Conservation (phyloP, 78 protist genomes). For the Andalucia godoyi region DNA sequence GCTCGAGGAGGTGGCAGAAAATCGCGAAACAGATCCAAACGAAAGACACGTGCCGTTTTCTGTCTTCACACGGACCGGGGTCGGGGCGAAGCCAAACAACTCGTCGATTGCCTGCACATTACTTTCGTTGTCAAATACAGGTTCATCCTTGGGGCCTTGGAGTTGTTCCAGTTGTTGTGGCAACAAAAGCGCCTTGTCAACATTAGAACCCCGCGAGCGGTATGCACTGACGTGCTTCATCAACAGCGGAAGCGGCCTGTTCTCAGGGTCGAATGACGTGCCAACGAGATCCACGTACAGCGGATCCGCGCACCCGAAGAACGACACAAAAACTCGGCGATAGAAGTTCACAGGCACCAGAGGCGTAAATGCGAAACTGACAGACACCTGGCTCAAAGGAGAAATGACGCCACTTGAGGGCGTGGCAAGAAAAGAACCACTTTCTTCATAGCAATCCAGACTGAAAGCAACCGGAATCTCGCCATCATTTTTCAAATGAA, state of each 20-base stretch:
- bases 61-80: too few relatives aligned
- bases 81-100: too few relatives aligned
- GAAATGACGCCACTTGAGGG: background rate
- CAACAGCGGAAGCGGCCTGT: background rate
- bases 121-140: too few relatives aligned
- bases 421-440: too few relatives aligned
- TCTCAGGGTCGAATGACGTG: background rate
- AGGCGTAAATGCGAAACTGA: background rate
- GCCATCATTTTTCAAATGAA: background rate
- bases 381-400: background rate
- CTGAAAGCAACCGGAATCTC: background rate
- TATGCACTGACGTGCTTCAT: background rate
- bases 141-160: background rate
- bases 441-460: too few relatives aligned
- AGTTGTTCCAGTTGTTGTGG: background rate
- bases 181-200: background rate
- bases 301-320: background rate
- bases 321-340: background rate
- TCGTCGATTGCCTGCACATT: too few relatives aligned
- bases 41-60: too few relatives aligned
- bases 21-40: too few relatives aligned
- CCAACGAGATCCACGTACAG: background rate
- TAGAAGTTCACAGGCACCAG: background rate
- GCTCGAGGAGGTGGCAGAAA: too few relatives aligned
- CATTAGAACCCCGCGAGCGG: background rate